These are phyloP conservation scores for Gentiana dahurica DNA, from an alignment of 257 asterid species.

Conservation along the genomic window DNA sequence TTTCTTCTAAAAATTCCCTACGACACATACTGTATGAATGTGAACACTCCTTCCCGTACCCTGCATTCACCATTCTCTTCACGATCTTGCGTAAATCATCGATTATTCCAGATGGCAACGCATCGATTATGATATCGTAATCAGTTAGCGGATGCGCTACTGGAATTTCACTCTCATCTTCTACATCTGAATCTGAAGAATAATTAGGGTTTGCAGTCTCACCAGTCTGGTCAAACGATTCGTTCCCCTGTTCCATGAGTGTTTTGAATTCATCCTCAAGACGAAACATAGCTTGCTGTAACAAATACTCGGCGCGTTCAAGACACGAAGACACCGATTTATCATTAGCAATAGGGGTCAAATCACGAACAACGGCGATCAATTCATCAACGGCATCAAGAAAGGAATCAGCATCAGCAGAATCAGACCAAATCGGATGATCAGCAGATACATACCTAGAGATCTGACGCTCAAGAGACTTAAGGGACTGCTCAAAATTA, in stretches of 20 bases:
- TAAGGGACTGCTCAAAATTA: conserved; percentile 46
- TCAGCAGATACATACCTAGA: conserved; percentile 40
- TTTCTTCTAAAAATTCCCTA: conserved; percentile 86
- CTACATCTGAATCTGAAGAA: conserved; percentile 54
- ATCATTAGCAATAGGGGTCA: conserved; percentile 62
- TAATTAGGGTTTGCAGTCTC: conserved; percentile 27
- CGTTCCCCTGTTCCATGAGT: conserved; percentile 64
- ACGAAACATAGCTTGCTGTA: conserved; percentile 86
- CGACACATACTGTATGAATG: conserved; percentile 80
- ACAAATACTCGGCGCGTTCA: conserved; percentile 83
- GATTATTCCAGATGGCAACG: conserved; percentile 66
- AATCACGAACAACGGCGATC: conserved; percentile 43
- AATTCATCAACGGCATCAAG: conserved; percentile 56
- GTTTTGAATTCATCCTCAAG: conserved; percentile 70
- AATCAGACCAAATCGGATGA: conserved; percentile 56
- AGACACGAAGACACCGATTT: conserved; percentile 59
- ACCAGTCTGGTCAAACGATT: conserved; percentile 44
- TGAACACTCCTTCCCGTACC: conserved; percentile 75
- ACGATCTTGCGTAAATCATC: conserved; percentile 72
- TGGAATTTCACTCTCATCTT: conserved; percentile 53
- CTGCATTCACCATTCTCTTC: conserved; percentile 92
- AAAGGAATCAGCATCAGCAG: conserved; percentile 49
- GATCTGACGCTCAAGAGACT: conserved; percentile 75
- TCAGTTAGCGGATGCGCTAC: conserved; percentile 75
- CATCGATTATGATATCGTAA: conserved; percentile 72